phyloP scores from a whole-genome alignment of 1,139 yeast genomes.

The Geotrichum siamense region DNA sequence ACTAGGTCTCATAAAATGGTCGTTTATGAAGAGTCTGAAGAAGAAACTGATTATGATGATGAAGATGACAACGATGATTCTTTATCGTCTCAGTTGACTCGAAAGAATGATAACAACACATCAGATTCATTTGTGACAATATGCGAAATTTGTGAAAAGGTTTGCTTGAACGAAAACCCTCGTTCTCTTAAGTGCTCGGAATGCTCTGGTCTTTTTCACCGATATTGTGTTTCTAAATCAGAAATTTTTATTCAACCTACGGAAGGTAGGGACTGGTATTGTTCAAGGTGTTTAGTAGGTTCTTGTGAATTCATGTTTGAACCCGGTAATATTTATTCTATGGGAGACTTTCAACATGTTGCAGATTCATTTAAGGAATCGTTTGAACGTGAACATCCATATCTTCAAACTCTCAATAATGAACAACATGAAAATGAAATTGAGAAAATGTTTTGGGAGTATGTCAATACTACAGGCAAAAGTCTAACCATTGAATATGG shows the following conservation, averaged over 20 bases:
- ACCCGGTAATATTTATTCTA: conserved; percentile 57
- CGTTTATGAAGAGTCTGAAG: background rate
- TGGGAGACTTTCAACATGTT: conserved; percentile 51
- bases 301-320: conserved; percentile 88
- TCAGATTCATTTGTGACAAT: conserved; percentile 16
- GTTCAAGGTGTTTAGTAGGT: conserved; percentile 75
- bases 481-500: conserved; percentile 47
- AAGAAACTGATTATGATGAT: background rate
- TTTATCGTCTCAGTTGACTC: background rate
- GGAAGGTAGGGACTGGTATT: conserved; percentile 52
- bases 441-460: conserved; percentile 36
- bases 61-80: conserved; percentile 4
- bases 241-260: conserved; percentile 11
- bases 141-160: conserved; percentile 17
- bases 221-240: conserved; percentile 9
- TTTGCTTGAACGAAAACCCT: conserved; percentile 1
- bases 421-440: conserved; percentile 21
- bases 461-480: conserved; percentile 35
- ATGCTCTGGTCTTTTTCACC: conserved; percentile 16
- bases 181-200: conserved; percentile 6
- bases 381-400: conserved; percentile 46
- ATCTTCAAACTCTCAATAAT: conserved; percentile 24
- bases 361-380: conserved; percentile 45
- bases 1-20: background rate
- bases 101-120: conserved; percentile 11